A percentile compares a stretch with the other conserved stretches of the same genome.
phyloP scores from a whole-genome alignment of 208 protist species.

The Trypanosoma conorhini region DNA sequence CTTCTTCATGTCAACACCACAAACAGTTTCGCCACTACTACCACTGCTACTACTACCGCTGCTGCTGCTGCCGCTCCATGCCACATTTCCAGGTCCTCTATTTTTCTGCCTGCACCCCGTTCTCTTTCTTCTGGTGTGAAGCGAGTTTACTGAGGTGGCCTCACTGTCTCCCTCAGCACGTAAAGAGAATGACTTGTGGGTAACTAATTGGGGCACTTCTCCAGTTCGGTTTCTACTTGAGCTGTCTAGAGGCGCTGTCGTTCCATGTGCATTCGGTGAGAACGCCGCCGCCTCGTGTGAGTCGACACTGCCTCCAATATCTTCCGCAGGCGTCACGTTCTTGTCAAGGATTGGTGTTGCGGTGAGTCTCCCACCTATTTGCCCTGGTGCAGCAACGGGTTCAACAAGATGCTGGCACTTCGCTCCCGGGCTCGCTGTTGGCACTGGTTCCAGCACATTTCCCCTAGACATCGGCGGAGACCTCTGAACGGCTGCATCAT shows the following conservation, averaged over 20 bases:
- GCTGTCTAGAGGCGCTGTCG: no score
- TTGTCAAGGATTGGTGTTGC: neutral
- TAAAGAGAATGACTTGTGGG: neutral
- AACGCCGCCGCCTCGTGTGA: no score
- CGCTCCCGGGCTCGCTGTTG: neutral
- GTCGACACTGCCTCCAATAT: no score
- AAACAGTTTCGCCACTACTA: neutral
- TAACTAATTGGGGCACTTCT: neutral
- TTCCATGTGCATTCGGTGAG: no score
- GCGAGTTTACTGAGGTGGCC: neutral
- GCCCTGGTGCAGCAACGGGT: neutral
- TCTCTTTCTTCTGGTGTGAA: neutral
- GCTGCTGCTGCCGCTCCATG: slow-evolving; percentile 11
- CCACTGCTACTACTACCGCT: slow-evolving; percentile 1
- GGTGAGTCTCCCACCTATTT: neutral
- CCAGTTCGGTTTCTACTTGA: neutral
- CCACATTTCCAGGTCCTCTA: slow-evolving; percentile 4
- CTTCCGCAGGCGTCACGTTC: neutral
- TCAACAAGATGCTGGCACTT: neutral
- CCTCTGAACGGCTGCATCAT: neutral
- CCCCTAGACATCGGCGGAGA: neutral
- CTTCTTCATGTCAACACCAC: slow-evolving; percentile 1
- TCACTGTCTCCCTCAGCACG: neutral
- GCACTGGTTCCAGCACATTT: neutral
- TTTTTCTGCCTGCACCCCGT: neutral